Percentiles rank a stretch among this genome's conserved stretches.
These are phyloP conservation scores for Bauhinia variegata DNA, from an alignment of 306 rosid genomes.

Conservation along the genomic window DNA sequence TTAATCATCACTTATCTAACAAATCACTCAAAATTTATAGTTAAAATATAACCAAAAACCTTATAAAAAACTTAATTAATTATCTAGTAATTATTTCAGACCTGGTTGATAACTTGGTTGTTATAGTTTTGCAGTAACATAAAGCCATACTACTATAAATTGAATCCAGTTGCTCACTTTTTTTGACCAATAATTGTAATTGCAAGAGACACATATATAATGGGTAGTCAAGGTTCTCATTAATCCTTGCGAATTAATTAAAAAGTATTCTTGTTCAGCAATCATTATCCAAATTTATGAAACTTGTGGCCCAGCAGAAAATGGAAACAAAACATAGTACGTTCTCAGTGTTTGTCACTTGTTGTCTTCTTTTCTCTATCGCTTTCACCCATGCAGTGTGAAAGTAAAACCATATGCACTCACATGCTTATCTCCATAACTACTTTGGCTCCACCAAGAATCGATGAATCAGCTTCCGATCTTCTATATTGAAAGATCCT, in stretches of 20 bases:
- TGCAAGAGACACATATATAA: neutral
- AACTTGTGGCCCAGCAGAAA: neutral
- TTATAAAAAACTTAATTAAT: too few species aligned
- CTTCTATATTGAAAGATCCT: too few species aligned
- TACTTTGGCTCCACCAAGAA: conserved; percentile 11
- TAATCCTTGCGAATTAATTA: neutral
- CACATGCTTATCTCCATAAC: neutral
- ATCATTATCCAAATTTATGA: neutral
- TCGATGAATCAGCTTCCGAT: too few species aligned
- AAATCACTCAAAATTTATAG: too few species aligned
- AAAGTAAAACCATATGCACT: conserved; percentile 16
- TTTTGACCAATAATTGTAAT: conserved; percentile 1
- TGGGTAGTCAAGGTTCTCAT: neutral
- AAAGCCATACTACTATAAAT: too few species aligned
- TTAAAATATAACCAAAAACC: too few species aligned
- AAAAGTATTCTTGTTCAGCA: neutral
- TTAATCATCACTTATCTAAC: too few species aligned
- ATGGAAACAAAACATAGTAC: neutral
- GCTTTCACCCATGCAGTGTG: conserved; percentile 13
- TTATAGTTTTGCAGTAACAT: too few species aligned
- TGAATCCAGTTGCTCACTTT: neutral
- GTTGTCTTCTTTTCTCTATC: neutral
- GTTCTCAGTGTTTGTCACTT: conserved; percentile 1
- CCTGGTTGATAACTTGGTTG: too few species aligned
- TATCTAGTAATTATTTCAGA: too few species aligned